phyloP scores from a whole-genome alignment of 768 basidiomycete species.

The Tephrocybe sp. region DNA sequence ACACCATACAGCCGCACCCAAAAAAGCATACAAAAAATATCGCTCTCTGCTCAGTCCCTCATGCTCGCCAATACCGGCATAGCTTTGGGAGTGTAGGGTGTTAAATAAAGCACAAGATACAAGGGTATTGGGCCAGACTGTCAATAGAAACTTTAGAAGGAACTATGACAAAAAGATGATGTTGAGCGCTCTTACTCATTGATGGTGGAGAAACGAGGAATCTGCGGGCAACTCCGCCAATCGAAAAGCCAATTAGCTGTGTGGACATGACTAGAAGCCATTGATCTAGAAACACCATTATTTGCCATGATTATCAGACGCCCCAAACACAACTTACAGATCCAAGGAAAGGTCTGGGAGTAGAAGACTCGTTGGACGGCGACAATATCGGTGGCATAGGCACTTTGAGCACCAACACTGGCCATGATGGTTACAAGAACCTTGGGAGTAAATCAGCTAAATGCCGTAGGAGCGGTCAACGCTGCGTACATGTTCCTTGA shows the following conservation, averaged over 20 bases:
- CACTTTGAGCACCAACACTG: slow-evolving; percentile 51
- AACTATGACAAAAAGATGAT: no score
- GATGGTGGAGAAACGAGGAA: slow-evolving; percentile 67
- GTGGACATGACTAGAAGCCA: slow-evolving; percentile 72
- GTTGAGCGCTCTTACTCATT: no score
- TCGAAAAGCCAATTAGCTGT: slow-evolving; percentile 62
- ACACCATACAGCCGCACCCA: slow-evolving; percentile 48
- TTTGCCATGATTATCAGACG: background rate
- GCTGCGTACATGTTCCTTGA: slow-evolving; percentile 66
- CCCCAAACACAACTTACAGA: slow-evolving; percentile 26
- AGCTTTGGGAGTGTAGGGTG: slow-evolving; percentile 64
- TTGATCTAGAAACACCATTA: slow-evolving; percentile 34
- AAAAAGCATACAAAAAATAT: slow-evolving; percentile 58
- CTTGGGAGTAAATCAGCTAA: slow-evolving; percentile 20
- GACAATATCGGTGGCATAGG: slow-evolving; percentile 70
- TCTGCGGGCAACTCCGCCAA: slow-evolving; percentile 58
- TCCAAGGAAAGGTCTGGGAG: slow-evolving; percentile 53
- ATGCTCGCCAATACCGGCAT: slow-evolving; percentile 52
- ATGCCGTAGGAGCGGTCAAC: background rate
- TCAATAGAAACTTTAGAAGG: no score
- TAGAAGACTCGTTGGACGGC: slow-evolving; percentile 76
- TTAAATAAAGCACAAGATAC: slow-evolving; percentile 74
- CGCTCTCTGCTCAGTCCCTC: slow-evolving; percentile 58
- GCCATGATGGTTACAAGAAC: slow-evolving; percentile 71
- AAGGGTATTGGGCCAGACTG: slow-evolving; percentile 74